Evolutionary conservation across 192 early-diverging fungal species (phyloP), one percentile per base, ranked within the genome.

Genomic region (Podila epigama): DNA sequence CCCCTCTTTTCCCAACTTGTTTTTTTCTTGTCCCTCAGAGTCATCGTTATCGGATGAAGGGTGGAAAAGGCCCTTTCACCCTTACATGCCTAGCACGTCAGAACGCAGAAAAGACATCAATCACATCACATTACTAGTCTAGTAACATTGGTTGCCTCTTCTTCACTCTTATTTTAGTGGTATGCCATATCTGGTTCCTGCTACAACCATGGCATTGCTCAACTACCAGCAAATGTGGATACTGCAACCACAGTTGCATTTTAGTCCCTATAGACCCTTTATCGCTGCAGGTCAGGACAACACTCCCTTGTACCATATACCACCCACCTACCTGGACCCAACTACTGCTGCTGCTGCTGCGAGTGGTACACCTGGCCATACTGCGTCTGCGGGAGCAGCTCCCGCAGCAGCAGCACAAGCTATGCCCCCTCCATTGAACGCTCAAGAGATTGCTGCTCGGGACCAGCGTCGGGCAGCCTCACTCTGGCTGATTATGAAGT

Each of bases 401-500:
- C 16, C 40, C 10, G 40, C 40, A 41, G 40, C 40, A 41, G 40
- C 40, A 41, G 40, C 40, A 41, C 10, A 8, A 41, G 22, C 52
- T 20, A 54, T 10, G 27, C 29, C 51, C 51, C 64, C 31, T 35
- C 39, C 59, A 39, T 28, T 55, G 52, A 70, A 70, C 34, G 60
- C 65, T 42, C 75, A 79, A 34, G 77, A 79, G 33, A 58, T 41
- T 27, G 68, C 51, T 1, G 77, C 68, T 27, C 37, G 81, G 50
- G 66, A 79, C 52, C 77, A 79, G 32, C 63, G 83, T 8, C 69
- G 86, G 63, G 75, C 71, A 4, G 66, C 82, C 1, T 75, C 86
- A 0, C 63, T 90, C 13, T 90, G 87, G 88, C 56, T 92, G 27
- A 68, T 86, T 40, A 44, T 89, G 63, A 92, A 92, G 63, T 60